Conservation (phyloP, 73 alveolate species). For the Paramecium pentaurelia region DNA sequence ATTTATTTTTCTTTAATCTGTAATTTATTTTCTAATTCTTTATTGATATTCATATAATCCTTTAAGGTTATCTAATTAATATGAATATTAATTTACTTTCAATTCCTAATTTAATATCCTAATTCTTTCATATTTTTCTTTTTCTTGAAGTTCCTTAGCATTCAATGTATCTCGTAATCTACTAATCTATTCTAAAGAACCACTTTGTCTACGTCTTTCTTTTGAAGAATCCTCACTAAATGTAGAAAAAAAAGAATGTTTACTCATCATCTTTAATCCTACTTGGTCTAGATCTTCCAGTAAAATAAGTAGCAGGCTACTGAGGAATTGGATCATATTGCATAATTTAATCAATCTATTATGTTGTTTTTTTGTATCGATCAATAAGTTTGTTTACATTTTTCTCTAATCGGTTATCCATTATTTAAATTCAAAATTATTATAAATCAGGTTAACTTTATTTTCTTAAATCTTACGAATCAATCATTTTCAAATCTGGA, state of each 20-base stretch:
- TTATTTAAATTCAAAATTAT: slow-evolving; percentile 6
- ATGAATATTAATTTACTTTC: neutral
- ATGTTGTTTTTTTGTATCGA: slow-evolving; percentile 17
- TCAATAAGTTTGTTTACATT: neutral
- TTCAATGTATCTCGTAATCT: neutral
- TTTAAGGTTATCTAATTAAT: neutral
- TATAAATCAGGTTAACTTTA: neutral
- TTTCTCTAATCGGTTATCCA: neutral
- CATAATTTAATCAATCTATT: neutral
- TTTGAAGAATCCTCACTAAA: slow-evolving; percentile 14
- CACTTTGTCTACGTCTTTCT: neutral
- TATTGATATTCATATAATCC: neutral
- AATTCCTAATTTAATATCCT: neutral
- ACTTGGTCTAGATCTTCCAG: neutral
- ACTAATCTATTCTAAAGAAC: neutral
- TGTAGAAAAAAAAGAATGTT: neutral
- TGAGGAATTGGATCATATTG: neutral
- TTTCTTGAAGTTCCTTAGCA: neutral
- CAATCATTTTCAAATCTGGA: neutral
- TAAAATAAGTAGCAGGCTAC: neutral
- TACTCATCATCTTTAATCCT: neutral
- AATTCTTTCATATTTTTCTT: slow-evolving; percentile 1
- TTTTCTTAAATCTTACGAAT: neutral
- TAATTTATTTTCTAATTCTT: neutral
- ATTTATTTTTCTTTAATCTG: neutral